Base-by-base conservation (phyloP, 306 rosid genomes). In the Prunus mira region DNA sequence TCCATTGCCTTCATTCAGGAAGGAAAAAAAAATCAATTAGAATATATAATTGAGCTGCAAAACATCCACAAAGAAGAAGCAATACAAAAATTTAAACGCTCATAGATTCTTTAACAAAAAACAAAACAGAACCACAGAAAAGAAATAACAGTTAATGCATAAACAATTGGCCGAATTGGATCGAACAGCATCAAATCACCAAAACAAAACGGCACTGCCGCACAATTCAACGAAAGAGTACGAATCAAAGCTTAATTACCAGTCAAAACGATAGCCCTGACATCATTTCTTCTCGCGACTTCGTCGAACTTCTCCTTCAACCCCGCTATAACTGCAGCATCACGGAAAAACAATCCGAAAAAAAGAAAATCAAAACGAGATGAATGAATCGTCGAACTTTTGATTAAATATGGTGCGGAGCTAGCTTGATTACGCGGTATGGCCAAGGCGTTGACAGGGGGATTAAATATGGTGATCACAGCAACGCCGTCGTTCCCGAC, bases 401-500 rank as follows among this genome's bases (percentile, higher is more conserved):
- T 52, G 28, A 54, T 65, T 65, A 62, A 9, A 1, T 10, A 32
- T 20, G 20, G 12, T 52, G 27, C 17, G 2, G 64, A 62, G 65
- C 90, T 75, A 30, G 91, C 96, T 81, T 20, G 86, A 84, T 80
- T 43, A 95, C 97, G 77, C 28, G 89, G 83, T 74, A 89, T 41
- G 41, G 97, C 99, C 71, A 95, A 75, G 74, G 97, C 99, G 87
- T 96, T 92, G 0, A 92, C 99, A 1, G 99, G 99, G 67, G 97
- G 99, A 68, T 96, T 92, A 60, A 80, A 84, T 73, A 96, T 84
- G 68, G 98, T 82, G 80, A 96, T 89, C 25, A 96, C 77, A 11
- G 97, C 99, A 75, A 96, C 98, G 87, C 93, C 98, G 74, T 96
- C 98, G 83, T 50, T 70, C 67, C 98, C 99, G 67, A 96, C 90